Base-by-base conservation (phyloP, 2,329 filamentous ascomycete genomes). In the Trichophyton benhamiae region DNA sequence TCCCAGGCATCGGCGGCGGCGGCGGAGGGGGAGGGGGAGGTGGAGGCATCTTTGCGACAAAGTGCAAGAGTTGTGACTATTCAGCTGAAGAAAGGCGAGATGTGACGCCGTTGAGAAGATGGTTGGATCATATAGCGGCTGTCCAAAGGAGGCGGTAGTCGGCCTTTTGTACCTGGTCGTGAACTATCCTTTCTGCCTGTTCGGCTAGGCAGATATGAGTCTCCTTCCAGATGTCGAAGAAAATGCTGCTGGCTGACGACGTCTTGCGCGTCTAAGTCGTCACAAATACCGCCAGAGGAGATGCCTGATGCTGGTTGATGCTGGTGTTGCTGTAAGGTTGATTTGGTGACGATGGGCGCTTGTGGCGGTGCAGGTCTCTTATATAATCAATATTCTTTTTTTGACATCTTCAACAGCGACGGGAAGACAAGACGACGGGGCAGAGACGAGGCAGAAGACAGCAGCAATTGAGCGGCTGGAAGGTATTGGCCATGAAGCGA, bases 1-100 rank as follows among this genome's bases (percentile, higher is more conserved):
- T 72, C 38, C 78, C 79, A 61, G 82, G 82, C 68, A 79, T 77
- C 61, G 82, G 87, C 38, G 87, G 88, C 1, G 87, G 87, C 9
- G 87, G 87, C 60, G 87, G 86, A 55, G 62, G 62, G 44, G 62
- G 62, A 44, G 60, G 48, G 53, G 85, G 82, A 59, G 82, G 82
- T 68, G 77, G 74, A 67, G 77, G 75, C 72, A 76, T 76, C 59
- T 62, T 71, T 38, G 63, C 64, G 61, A 63, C 48, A 46, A 7
- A 13, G 17, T 38, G n/a, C 13, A 52, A 62, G 52, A 62, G 20
- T 20, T 17, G 15, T 33, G 15, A n/a, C n/a, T 33, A 27, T 55
- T 55, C n/a, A 55, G 52, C 52, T 33, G 52, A 30, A 55, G 52
- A 36, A 20, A n/a, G 52, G 52, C 52, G 52, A 55, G 52, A 36